Evolutionary conservation across 2,329 filamentous ascomycete species (phyloP).

Genomic region (Fusarium lyarnte): DNA sequence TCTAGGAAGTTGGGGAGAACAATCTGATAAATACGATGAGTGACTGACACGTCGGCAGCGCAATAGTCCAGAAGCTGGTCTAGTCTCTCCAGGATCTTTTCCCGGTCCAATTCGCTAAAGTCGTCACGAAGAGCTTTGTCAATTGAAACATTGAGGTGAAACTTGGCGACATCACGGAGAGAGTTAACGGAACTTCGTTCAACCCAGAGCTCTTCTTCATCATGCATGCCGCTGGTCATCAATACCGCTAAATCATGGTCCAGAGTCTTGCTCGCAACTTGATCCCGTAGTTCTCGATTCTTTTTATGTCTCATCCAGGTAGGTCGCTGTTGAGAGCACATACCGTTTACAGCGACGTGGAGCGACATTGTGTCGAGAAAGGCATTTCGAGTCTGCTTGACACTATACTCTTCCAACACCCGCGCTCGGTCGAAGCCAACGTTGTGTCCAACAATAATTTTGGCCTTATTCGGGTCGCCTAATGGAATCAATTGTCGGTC

Average conservation of each 20-base stretch:
- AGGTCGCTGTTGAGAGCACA: constrained; percentile 96
- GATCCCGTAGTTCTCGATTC: constrained; percentile 83
- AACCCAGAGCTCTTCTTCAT: constrained; percentile 96
- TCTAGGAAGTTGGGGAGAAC: constrained; percentile 91
- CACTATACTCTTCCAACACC: constrained; percentile 86
- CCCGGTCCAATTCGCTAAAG: constrained; percentile 83
- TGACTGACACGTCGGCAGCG: constrained; percentile 91
- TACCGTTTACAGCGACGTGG: constrained; percentile 96
- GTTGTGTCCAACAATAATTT: constrained; percentile 92
- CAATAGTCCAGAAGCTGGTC: constrained; percentile 93
- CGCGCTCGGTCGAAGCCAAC: constrained; percentile 93
- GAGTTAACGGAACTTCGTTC: constrained; percentile 95
- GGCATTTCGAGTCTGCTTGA: constrained; percentile 82
- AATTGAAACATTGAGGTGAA: constrained; percentile 90
- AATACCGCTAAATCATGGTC: constrained; percentile 76
- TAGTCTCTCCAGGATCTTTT: constrained; percentile 74
- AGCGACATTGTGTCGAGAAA: constrained; percentile 99
- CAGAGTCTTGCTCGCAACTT: constrained; percentile 75
- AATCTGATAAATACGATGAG: constrained; percentile 91
- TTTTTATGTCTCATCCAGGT: constrained; percentile 99
- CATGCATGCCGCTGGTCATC: constrained; percentile 76
- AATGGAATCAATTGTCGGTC: constrained; percentile 86
- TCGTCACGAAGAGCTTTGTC: constrained; percentile 89
- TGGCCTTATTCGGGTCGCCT: constrained; percentile 76
- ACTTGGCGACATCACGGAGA: constrained; percentile 92